A percentile compares a stretch with the other conserved stretches of the same genome.
phyloP scores from a whole-genome alignment of 2,329 filamentous ascomycete genomes.

The Sporothrix euskadiensis region DNA sequence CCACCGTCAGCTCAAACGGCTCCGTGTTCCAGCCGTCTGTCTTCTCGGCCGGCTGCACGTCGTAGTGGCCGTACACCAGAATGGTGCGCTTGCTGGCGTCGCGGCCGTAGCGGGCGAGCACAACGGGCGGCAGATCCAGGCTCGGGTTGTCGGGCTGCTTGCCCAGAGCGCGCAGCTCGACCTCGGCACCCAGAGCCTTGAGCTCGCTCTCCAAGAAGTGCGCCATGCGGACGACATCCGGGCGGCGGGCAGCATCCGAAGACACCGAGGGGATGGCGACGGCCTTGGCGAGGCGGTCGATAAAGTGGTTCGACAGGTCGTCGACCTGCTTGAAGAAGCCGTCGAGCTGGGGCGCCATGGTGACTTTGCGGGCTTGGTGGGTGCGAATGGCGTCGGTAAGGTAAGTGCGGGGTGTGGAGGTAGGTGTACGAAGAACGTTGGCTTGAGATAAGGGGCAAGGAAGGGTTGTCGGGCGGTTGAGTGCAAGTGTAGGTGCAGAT shows the following conservation, averaged over 20 bases:
- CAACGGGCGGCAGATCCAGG: constrained; percentile 87
- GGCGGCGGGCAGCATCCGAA: constrained; percentile 81
- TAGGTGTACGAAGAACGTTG: background rate
- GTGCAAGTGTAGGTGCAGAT: background rate
- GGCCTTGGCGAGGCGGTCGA: constrained; percentile 84
- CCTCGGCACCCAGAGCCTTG: constrained; percentile 77
- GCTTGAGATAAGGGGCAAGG: background rate
- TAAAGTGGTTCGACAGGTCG: constrained; percentile 74
- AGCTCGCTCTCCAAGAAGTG: constrained; percentile 85
- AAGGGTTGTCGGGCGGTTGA: background rate
- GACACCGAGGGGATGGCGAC: constrained; percentile 97
- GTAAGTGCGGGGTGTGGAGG: constrained; percentile 45
- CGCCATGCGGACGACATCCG: constrained; percentile 95
- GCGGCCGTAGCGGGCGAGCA: constrained; percentile 88
- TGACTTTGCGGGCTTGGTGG: constrained; percentile 61
- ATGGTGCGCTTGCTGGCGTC: constrained; percentile 93
- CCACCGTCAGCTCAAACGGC: constrained; percentile 84
- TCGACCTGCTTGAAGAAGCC: constrained; percentile 93
- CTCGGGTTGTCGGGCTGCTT: constrained; percentile 90
- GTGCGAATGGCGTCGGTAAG: constrained; percentile 54
- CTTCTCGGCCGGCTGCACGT: constrained; percentile 92
- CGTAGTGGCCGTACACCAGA: constrained; percentile 97
- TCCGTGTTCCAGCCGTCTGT: constrained; percentile 95
- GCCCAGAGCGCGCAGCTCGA: constrained; percentile 83
- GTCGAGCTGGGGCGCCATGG: constrained; percentile 87